phyloP scores from a whole-genome alignment of 2,329 filamentous ascomycete genomes.

The Fusarium agapanthi region DNA sequence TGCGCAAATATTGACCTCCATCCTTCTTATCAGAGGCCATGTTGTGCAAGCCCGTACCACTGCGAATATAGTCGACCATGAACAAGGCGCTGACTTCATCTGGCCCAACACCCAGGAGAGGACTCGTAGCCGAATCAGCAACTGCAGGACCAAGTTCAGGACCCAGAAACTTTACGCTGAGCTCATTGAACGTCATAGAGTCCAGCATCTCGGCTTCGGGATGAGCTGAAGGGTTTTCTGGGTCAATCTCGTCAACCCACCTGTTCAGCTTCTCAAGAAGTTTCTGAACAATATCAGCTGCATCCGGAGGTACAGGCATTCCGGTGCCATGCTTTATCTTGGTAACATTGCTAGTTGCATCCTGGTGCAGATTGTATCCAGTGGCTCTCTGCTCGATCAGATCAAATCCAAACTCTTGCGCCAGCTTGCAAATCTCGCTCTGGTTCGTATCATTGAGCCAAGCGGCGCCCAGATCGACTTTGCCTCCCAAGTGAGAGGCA shows the following conservation, averaged over 20 bases:
- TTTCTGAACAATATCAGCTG: background rate
- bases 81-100: slow-evolving; percentile 33
- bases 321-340: slow-evolving; percentile 14
- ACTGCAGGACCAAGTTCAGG: slow-evolving; percentile 10
- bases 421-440: slow-evolving; percentile 26
- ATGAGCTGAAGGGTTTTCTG: slow-evolving; percentile 5
- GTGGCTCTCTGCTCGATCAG: slow-evolving; percentile 26
- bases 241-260: slow-evolving; percentile 11
- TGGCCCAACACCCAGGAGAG: slow-evolving; percentile 31
- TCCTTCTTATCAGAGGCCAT: slow-evolving; percentile 29
- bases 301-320: slow-evolving; percentile 9
- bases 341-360: slow-evolving; percentile 8
- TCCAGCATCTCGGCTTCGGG: slow-evolving; percentile 15
- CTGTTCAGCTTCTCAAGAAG: slow-evolving; percentile 7
- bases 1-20: slow-evolving; percentile 37
- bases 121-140: background rate
- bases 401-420: slow-evolving; percentile 26
- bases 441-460: slow-evolving; percentile 40
- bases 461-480: slow-evolving; percentile 37
- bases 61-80: slow-evolving; percentile 33
- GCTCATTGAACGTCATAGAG: slow-evolving; percentile 12
- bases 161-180: background rate
- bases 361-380: slow-evolving; percentile 15
- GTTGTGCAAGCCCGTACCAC: slow-evolving; percentile 29
- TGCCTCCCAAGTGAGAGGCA: background rate